phyloP scores from a whole-genome alignment of 2,329 filamentous ascomycete species.

The Periconia sp. region DNA sequence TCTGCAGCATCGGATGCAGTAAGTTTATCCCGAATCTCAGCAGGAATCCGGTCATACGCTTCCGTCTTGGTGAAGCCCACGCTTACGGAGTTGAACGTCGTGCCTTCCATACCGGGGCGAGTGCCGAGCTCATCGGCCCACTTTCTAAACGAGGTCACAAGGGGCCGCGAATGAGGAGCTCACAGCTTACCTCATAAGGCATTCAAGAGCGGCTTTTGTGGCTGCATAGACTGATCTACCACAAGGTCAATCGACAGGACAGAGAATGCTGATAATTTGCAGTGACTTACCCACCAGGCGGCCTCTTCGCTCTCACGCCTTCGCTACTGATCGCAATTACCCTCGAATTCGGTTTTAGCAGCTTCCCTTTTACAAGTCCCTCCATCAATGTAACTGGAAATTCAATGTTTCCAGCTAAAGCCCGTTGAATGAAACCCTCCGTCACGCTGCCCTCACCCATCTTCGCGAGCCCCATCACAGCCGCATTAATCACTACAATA shows the following conservation, averaged over 20 bases:
- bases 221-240: slow-evolving; percentile 21
- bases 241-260: neutral
- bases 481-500: slow-evolving; percentile 24
- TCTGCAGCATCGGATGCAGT: slow-evolving; percentile 19
- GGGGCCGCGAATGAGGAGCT: neutral
- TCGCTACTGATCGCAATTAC: slow-evolving; percentile 24
- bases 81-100: slow-evolving; percentile 31
- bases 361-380: slow-evolving; percentile 7
- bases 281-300: slow-evolving; percentile 19
- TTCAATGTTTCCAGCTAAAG: slow-evolving; percentile 19
- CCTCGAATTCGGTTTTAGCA: slow-evolving; percentile 12
- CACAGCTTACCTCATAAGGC: slow-evolving; percentile 20
- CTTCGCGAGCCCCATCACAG: slow-evolving; percentile 23
- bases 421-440: slow-evolving; percentile 12
- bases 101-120: slow-evolving; percentile 24
- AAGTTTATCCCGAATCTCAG: slow-evolving; percentile 15
- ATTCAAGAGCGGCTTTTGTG: slow-evolving; percentile 24
- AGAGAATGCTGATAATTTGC: neutral
- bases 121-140: slow-evolving; percentile 26
- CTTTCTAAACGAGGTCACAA: slow-evolving; percentile 14
- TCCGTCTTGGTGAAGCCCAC: slow-evolving; percentile 31
- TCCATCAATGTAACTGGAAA: slow-evolving; percentile 23
- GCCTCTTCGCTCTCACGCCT: slow-evolving; percentile 19
- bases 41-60: slow-evolving; percentile 19
- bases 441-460: slow-evolving; percentile 20